Percentiles rank a stretch among this genome's conserved stretches.
Evolutionary conservation across 768 basidiomycete species (phyloP).

Genomic region (Tylopilus sp.): DNA sequence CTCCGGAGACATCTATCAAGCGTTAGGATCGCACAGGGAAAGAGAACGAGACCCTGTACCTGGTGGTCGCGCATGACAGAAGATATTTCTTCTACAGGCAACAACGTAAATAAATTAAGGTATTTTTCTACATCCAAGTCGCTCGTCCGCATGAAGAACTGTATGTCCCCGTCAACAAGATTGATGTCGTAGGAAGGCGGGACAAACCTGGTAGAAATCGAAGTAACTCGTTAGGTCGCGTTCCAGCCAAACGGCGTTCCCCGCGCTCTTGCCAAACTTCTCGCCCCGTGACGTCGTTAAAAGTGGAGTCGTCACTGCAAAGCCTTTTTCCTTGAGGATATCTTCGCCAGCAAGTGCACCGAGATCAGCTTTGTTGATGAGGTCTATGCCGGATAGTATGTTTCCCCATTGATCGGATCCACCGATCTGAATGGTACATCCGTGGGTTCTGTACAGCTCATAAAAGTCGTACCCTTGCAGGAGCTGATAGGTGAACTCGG

Average conservation of each 20-base stretch:
- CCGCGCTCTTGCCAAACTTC: slow-evolving; percentile 97
- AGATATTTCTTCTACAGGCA: slow-evolving; percentile 56
- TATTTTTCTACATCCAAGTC: slow-evolving; percentile 81
- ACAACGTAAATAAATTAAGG: slow-evolving; percentile 79
- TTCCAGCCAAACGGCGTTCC: slow-evolving; percentile 94
- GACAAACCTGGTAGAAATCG: slow-evolving; percentile 90
- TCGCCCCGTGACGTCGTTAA: slow-evolving; percentile 85
- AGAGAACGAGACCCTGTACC: slow-evolving; percentile 33
- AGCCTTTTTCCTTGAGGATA: slow-evolving; percentile 42
- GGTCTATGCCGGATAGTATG: slow-evolving; percentile 88
- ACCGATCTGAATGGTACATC: slow-evolving; percentile 86
- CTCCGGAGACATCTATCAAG: slow-evolving; percentile 30
- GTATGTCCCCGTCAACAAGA: background rate
- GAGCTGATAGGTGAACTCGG: slow-evolving; percentile 96
- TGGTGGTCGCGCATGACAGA: slow-evolving; percentile 55
- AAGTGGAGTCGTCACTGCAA: slow-evolving; percentile 90
- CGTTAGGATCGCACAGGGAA: background rate
- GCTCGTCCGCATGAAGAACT: slow-evolving; percentile 87
- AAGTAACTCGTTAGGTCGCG: slow-evolving; percentile 73
- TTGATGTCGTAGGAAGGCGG: background rate
- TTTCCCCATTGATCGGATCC: slow-evolving; percentile 99
- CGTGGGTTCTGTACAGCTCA: slow-evolving; percentile 57
- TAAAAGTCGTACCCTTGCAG: slow-evolving; percentile 96
- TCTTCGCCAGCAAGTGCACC: background rate
- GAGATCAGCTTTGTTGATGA: slow-evolving; percentile 59